These are phyloP conservation scores for Fagopyrum tataricum DNA, from an alignment of 148 eudicot species.

Conservation along the genomic window DNA sequence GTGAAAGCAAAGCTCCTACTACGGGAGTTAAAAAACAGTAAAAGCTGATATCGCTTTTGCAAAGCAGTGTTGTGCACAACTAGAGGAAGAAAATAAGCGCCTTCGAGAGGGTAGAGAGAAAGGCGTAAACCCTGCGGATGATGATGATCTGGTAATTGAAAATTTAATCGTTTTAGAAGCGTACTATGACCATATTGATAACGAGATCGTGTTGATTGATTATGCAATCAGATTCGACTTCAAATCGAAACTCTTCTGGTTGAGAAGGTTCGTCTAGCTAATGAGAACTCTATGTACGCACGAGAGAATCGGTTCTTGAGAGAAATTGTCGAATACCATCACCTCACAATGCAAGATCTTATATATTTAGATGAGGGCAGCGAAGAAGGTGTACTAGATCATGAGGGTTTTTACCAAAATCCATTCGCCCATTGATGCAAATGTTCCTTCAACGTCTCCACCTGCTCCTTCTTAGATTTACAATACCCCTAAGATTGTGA, in stretches of 20 bases:
- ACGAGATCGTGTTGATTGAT: background rate
- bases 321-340: slow-evolving; percentile 95
- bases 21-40: slow-evolving; percentile 82
- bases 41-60: slow-evolving; percentile 95
- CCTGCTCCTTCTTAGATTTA: slow-evolving; percentile 24
- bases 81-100: slow-evolving; percentile 87
- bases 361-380: slow-evolving; percentile 77
- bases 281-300: slow-evolving; percentile 78
- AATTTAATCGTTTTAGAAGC: too few relatives aligned
- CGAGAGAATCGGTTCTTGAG: slow-evolving; percentile 90
- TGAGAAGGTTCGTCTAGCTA: slow-evolving; percentile 89
- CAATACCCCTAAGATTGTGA: background rate
- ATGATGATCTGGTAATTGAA: slow-evolving; percentile 79
- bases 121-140: slow-evolving; percentile 79
- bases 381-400: slow-evolving; percentile 30
- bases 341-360: slow-evolving; percentile 92
- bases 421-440: slow-evolving; percentile 17
- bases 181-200: too few relatives aligned
- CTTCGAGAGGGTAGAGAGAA: slow-evolving; percentile 74
- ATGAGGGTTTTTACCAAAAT: too few relatives aligned
- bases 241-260: slow-evolving; percentile 94
- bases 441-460: slow-evolving; percentile 44
- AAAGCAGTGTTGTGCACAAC: slow-evolving; percentile 77
- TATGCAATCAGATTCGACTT: slow-evolving; percentile 71
- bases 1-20: slow-evolving; percentile 93